These are phyloP conservation scores for Eucalyptus decipiens DNA, from an alignment of 345 rosid genomes.

Conservation along the genomic window DNA sequence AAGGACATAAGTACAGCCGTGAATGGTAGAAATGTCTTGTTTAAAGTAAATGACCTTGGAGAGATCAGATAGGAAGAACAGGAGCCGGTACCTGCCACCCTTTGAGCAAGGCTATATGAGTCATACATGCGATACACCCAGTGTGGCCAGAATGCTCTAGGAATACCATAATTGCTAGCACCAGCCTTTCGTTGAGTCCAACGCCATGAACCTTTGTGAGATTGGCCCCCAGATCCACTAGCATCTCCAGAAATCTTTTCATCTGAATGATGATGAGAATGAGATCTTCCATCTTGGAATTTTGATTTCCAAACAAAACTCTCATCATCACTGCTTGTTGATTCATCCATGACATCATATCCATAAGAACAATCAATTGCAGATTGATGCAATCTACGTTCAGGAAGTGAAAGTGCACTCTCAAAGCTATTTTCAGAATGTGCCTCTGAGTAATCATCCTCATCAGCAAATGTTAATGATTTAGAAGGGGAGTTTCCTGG, in stretches of 20 bases:
- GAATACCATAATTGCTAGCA: conserved; percentile 21
- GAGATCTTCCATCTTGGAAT: conserved; percentile 7
- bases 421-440: conserved; percentile 76
- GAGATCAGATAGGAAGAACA: neutral
- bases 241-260: conserved; percentile 5
- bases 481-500: conserved; percentile 11
- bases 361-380: conserved; percentile 24
- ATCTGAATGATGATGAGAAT: neutral
- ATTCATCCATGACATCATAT: conserved; percentile 30
- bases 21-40: neutral
- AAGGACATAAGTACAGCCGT: neutral
- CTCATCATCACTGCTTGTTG: conserved; percentile 69
- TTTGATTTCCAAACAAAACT: conserved; percentile 15
- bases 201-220: conserved; percentile 15
- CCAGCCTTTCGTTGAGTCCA: conserved; percentile 6
- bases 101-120: conserved; percentile 74
- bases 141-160: conserved; percentile 75
- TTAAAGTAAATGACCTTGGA: neutral
- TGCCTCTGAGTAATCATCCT: conserved; percentile 36
- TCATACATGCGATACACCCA: conserved; percentile 91
- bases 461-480: conserved; percentile 17
- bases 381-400: conserved; percentile 58
- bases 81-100: conserved; percentile 62
- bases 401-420: conserved; percentile 60
- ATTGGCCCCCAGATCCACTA: conserved; percentile 10